A percentile compares a stretch with the other conserved stretches of the same genome.
Conservation (phyloP, 805 yeast genomes). For the Yamadazyma takamatsuzukensis region DNA sequence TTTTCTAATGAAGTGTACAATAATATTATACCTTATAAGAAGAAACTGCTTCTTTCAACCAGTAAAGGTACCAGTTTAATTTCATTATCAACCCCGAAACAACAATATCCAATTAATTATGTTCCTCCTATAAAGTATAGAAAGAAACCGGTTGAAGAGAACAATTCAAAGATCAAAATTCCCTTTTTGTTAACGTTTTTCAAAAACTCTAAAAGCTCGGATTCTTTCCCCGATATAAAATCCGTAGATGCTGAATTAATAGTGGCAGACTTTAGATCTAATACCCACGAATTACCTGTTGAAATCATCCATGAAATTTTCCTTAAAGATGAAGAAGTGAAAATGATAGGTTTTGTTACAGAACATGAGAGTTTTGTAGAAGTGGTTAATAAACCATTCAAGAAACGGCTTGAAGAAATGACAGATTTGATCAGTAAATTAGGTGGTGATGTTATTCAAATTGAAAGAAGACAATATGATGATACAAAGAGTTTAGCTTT, state of each 20-base stretch:
- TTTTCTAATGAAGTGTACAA: conserved; percentile 18
- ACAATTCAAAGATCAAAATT: conserved; percentile 16
- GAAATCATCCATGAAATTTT: conserved; percentile 40
- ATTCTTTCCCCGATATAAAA: conserved; percentile 31
- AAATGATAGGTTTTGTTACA: conserved; percentile 21
- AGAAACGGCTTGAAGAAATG: conserved; percentile 19
- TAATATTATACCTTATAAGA: conserved; percentile 28
- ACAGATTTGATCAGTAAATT: conserved; percentile 26
- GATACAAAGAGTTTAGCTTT: conserved; percentile 35
- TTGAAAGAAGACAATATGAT: conserved; percentile 33
- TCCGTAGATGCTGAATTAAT: conserved; percentile 31
- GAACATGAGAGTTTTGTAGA: conserved; percentile 29
- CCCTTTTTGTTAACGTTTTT: conserved; percentile 33
- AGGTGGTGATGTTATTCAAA: conserved; percentile 30
- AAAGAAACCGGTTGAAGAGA: conserved; percentile 7
- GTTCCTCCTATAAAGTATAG: conserved; percentile 31
- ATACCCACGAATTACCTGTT: conserved; percentile 34
- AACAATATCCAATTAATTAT: conserved; percentile 23
- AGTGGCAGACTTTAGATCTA: conserved; percentile 31
- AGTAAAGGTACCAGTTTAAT: conserved; percentile 22
- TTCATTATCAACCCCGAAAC: conserved; percentile 34
- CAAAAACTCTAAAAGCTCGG: conserved; percentile 4
- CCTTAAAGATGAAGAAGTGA: conserved; percentile 26
- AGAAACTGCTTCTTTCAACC: conserved; percentile 33
- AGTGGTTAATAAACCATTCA: conserved; percentile 29